Conservation (phyloP, 345 rosid species). For the Ricinus communis region DNA sequence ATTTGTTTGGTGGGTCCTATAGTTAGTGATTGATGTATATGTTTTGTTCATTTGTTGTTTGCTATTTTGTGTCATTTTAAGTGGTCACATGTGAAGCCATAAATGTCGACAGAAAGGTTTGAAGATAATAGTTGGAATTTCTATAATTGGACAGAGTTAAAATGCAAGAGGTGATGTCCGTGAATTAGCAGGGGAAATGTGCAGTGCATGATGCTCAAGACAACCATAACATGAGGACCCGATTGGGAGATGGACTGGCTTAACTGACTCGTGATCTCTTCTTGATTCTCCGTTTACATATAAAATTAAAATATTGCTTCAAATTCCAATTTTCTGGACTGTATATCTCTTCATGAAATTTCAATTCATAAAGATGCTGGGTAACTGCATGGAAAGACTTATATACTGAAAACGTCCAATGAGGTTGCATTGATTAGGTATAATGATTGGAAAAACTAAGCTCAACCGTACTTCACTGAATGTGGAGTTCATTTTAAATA, state of each 20-base stretch:
- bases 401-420: too few relatives aligned
- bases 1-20: not conserved
- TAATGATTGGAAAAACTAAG: too few relatives aligned
- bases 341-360: too few relatives aligned
- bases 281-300: not conserved
- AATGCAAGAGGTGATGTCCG: not conserved
- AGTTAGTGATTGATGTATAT: not conserved
- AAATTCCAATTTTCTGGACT: too few relatives aligned
- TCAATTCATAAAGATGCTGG: too few relatives aligned
- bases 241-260: conserved; percentile 14
- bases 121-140: conserved; percentile 3
- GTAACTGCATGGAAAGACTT: too few relatives aligned
- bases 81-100: not conserved
- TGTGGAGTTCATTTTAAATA: too few relatives aligned
- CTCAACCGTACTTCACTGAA: too few relatives aligned
- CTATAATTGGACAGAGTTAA: conserved; percentile 6
- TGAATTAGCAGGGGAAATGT: conserved; percentile 22
- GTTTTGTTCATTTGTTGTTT: not conserved
- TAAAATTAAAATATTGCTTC: too few relatives aligned
- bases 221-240: conserved; percentile 28
- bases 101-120: not conserved
- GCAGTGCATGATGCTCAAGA: conserved; percentile 31
- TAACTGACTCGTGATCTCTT: conserved; percentile 14
- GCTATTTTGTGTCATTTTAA: not conserved
- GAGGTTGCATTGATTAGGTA: too few relatives aligned